Evolutionary conservation across 176 grass and related monocot species (phyloP).

Genomic region (Oryza glumipatula): DNA sequence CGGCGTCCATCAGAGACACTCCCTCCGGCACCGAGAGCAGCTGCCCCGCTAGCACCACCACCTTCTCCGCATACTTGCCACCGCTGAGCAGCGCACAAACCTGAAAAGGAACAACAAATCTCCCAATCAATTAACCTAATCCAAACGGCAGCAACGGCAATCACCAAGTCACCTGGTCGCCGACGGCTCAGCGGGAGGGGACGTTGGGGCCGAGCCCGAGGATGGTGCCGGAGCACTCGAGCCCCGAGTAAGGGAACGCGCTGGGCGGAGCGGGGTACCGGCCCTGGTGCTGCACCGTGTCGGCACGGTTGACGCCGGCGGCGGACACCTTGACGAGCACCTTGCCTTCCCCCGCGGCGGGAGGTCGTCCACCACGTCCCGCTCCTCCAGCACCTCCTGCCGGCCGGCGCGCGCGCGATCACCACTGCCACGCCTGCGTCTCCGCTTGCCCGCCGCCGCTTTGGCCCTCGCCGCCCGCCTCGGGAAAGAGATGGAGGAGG

Average conservation of each 20-base stretch:
- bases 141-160: neutral
- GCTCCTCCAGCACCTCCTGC: slow-evolving; percentile 64
- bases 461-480: too few relatives aligned
- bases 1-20: slow-evolving; percentile 71
- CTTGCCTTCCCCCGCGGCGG: slow-evolving; percentile 53
- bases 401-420: slow-evolving; percentile 61
- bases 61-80: slow-evolving; percentile 87
- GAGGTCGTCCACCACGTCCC: slow-evolving; percentile 62
- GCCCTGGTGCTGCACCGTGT: slow-evolving; percentile 75
- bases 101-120: slow-evolving; percentile 26
- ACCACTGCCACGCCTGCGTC: slow-evolving; percentile 45
- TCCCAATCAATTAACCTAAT: neutral
- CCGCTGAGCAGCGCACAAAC: slow-evolving; percentile 73
- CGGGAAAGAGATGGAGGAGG: too few relatives aligned
- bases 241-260: slow-evolving; percentile 66
- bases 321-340: slow-evolving; percentile 72
- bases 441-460: too few relatives aligned
- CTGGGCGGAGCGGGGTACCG: slow-evolving; percentile 56
- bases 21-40: slow-evolving; percentile 69
- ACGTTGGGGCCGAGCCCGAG: slow-evolving; percentile 52
- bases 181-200: slow-evolving; percentile 53
- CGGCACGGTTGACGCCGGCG: slow-evolving; percentile 72
- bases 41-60: slow-evolving; percentile 72
- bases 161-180: slow-evolving; percentile 55
- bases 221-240: slow-evolving; percentile 88